Evolutionary conservation across 306 rosid species (phyloP), one percentile per base, ranked within the genome.

Genomic region (Cucurbita argyrosperma): DNA sequence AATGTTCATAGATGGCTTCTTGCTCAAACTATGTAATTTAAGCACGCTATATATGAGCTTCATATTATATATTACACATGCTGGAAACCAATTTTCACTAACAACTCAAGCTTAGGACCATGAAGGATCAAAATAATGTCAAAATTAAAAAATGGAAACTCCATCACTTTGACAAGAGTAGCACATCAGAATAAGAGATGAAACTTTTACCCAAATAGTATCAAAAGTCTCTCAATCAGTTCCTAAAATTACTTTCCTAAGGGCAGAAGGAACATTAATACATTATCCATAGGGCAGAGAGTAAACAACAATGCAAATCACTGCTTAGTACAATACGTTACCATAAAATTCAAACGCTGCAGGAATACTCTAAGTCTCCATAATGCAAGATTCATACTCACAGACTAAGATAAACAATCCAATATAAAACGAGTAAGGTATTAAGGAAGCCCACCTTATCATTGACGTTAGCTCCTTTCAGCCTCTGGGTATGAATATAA

Each of bases 401-500:
- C 30, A 50, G 16, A 66, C 19, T 18, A 11, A 65, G 37, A 64
- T 45, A 45, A 4, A 50, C 8, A 49, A 70, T 9, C 58, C 56
- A 79, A 37, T 62, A 79, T 19, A 47, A 7, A 82, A 80, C 75
- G 26, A 78, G 40, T 30, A 62, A 56, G 58, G 74, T 73, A 15
- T 52, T 51, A 49, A 82, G 39, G 47, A 76, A 18, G 26, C 13
- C 10, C 46, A 94, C 99, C 99, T 89, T 89, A 85, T 94, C 98
- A 64, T 91, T 77, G 53, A 84, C 96, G 45, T 82, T 83, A 14
- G 91, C 97, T 16, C 83, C 99, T 83, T 91, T 88, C 74, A 94
- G 92, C 81, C 96, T 85, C 87, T 94, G 99, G 47, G 88, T 88
- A 75, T 80, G 72, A 9, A 94, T 76, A 78, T 69, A 88, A 15